Percentiles rank a stretch among this genome's conserved stretches.
Evolutionary conservation across 1,139 yeast species (phyloP).

Genomic region (Geotrichum carabidarum): DNA sequence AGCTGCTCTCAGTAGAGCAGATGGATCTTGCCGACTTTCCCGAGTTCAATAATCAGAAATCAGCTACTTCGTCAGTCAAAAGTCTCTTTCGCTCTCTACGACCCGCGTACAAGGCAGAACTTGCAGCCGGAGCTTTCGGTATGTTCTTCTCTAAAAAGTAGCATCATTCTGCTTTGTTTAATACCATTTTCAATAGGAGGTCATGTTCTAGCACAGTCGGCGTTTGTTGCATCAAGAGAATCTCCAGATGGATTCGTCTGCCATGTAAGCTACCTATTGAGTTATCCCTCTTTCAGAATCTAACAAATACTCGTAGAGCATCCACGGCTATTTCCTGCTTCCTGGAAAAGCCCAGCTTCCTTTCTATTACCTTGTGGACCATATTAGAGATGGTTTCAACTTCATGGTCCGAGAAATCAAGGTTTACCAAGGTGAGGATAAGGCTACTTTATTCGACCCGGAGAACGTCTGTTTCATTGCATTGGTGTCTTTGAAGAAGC

Average conservation of each 20-base stretch:
- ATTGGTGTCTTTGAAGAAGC: slow-evolving; percentile 31
- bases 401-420: slow-evolving; percentile 31
- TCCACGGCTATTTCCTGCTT: slow-evolving; percentile 34
- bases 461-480: slow-evolving; percentile 28
- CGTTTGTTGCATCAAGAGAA: slow-evolving; percentile 31
- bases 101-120: slow-evolving; percentile 28
- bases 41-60: too few relatives aligned
- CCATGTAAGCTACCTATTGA: slow-evolving; percentile 21
- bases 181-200: slow-evolving; percentile 26
- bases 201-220: slow-evolving; percentile 34
- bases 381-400: slow-evolving; percentile 30
- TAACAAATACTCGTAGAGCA: slow-evolving; percentile 20
- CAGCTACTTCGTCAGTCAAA: too few relatives aligned
- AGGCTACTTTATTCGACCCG: slow-evolving; percentile 14
- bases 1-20: slow-evolving; percentile 27
- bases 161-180: background rate
- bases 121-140: slow-evolving; percentile 33
- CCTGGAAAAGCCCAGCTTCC: slow-evolving; percentile 34
- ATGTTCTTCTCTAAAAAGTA: slow-evolving; percentile 6
- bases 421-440: slow-evolving; percentile 30
- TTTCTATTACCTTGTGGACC: slow-evolving; percentile 32
- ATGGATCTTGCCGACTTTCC: slow-evolving; percentile 20
- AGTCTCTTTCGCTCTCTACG: slow-evolving; percentile 27
- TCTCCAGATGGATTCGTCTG: slow-evolving; percentile 26
- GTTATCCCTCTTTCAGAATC: too few relatives aligned